Percentiles rank a stretch among this genome's conserved stretches.
These are phyloP conservation scores for Lactarius tabidus DNA, from an alignment of 768 basidiomycete species.

Conservation along the genomic window DNA sequence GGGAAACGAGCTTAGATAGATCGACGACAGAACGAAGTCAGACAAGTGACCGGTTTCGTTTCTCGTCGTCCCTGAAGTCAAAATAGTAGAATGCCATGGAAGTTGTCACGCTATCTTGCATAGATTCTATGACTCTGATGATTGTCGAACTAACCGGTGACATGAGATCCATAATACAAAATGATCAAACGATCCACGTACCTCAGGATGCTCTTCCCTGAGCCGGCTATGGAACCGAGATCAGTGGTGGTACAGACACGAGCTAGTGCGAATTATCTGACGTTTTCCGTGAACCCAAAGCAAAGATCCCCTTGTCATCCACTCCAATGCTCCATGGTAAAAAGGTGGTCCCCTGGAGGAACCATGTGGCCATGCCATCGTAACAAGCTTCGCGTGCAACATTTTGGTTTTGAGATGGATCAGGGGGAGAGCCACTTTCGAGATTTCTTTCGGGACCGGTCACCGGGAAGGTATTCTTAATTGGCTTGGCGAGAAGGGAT, in stretches of 20 bases:
- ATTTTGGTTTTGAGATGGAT: background rate
- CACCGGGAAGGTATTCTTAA: background rate
- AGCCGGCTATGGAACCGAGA: background rate
- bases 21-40: background rate
- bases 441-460: background rate
- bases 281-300: slow-evolving; percentile 2
- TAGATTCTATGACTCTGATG: background rate
- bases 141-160: background rate
- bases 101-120: background rate
- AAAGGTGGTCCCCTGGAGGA: background rate
- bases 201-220: background rate
- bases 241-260: background rate
- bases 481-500: background rate
- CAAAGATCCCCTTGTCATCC: background rate
- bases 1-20: background rate
- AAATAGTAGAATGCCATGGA: background rate
- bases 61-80: background rate
- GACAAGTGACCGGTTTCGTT: too few species aligned
- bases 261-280: background rate
- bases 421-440: background rate
- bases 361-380: background rate
- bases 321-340: too few species aligned
- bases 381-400: background rate
- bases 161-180: too few species aligned
- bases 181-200: background rate